Base-by-base conservation (phyloP, 768 basidiomycete genomes). In the Hypsizygus marmoreus region DNA sequence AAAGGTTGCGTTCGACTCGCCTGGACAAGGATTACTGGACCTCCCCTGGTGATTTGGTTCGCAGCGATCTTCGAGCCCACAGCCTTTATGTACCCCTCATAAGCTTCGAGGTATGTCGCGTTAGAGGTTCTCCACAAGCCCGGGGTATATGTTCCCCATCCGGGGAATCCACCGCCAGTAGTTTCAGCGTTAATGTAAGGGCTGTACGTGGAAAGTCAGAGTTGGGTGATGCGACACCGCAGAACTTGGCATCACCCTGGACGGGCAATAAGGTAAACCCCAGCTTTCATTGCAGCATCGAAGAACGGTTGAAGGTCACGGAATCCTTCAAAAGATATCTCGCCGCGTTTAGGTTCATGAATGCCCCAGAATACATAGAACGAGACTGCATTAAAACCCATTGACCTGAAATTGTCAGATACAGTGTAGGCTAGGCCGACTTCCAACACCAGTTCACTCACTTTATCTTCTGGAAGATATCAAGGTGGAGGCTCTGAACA, bases 31-130 rank as follows among this genome's bases (percentile, higher is more conserved):
- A 70, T 79, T 26, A 81, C 68, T 10, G 82, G 81, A 0, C 82
- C 82, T 8, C 80, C 82, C 13, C 79, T 74, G 10, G 79, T 77
- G 45, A 83, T 76, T 56, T 84, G 72, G 57, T 82, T 80, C 37
- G 64, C 64, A 4, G 79, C 76, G 23, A 81, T 64, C 31, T 72
- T 61, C 4, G 63, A 49, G 7, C 74, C 72, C 4, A 83, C 63
- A n/a, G 69, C 63, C 20, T 73, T 69, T 48, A 81, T 70, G 40
- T 84, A 74, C 30, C 67, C 70, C 28, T 65, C 53, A 69, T 79
- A 82, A 0, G 81, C 80, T 24, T 73, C 65, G 22, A 73, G 46
- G 45, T 70, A 73, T 3, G 72, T 65, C 8, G 65, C 42, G 41
- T 74, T 75, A 4, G 61, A 62, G 0, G 73, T 73, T 47, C 73